A percentile compares a stretch with the other conserved stretches of the same genome.
Evolutionary conservation across 345 rosid species (phyloP).

Genomic region (Durio zibethinus): DNA sequence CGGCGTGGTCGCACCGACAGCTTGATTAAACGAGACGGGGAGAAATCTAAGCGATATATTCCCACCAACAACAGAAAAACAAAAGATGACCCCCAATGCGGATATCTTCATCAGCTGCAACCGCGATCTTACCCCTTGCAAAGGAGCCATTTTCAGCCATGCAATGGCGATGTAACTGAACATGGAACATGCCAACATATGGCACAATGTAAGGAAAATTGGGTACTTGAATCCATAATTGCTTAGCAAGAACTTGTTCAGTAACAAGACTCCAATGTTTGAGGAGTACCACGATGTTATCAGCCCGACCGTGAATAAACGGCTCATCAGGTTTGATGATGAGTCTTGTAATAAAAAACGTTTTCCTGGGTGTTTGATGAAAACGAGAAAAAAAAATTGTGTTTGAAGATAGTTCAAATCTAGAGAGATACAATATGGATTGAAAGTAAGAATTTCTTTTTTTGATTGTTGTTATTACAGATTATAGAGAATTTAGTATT

Average conservation of each 20-base stretch:
- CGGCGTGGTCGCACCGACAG: constrained; percentile 50
- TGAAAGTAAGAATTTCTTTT: background rate
- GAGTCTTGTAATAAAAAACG: background rate
- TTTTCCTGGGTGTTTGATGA: background rate
- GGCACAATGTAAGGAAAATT: constrained; percentile 72
- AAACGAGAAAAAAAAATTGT: background rate
- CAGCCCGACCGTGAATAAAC: constrained; percentile 37
- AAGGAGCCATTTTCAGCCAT: constrained; percentile 40
- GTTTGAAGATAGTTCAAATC: constrained; percentile 3
- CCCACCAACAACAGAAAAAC: constrained; percentile 45
- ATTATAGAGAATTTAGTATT: background rate
- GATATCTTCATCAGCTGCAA: constrained; percentile 40
- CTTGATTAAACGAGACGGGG: constrained; percentile 52
- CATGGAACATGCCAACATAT: constrained; percentile 65
- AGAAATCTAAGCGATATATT: constrained; percentile 43
- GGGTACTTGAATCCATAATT: constrained; percentile 73
- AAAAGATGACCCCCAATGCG: constrained; percentile 40
- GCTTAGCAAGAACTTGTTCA: constrained; percentile 64
- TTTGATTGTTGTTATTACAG: background rate
- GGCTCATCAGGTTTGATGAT: background rate
- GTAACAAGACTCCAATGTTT: constrained; percentile 59
- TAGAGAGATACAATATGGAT: background rate
- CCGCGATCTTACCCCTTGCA: constrained; percentile 28
- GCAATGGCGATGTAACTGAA: constrained; percentile 56
- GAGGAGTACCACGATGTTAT: constrained; percentile 61